Base-by-base conservation (phyloP, 257 asterid species). In the Orobanche coerulescens region DNA sequence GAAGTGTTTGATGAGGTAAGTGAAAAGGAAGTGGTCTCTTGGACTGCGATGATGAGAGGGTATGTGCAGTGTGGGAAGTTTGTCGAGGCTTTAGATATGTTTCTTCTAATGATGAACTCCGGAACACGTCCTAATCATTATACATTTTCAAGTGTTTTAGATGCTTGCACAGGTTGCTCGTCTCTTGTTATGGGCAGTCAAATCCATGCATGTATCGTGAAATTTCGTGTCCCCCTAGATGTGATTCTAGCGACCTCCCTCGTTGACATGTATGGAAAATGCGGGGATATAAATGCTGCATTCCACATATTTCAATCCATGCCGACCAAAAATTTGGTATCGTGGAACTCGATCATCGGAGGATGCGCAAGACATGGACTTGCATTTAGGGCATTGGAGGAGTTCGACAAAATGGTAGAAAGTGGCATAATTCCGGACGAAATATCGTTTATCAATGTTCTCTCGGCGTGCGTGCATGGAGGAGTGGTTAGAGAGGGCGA, bases 11-110 rank as follows among this genome's bases (percentile, higher is more conserved):
- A 74, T 46, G 23, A 46, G 54, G 67, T 79, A 65, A 39, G 31
- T 8, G 72, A 55, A 5, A 88, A 82, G 71, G 94, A 87, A 36
- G 88, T 85, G 13, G 83, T 88, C 23, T 83, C 95, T 0, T 85
- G 95, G 94, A 83, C 88, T 16, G 78, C 93, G 2, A 85, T 88
- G 96, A 71, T 88, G 28, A 76, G 82, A 66, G 96, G 96, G 16
- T 88, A 70, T 19, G 84, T 78, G 43, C 84, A 73, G 58, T 58
- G 73, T 47, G 82, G 71, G 14, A 62, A 57, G 50, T 85, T 72
- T 57, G 39, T 5, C 11, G 79, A 78, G 51, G 96, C 94, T 26
- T 63, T 83, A 16, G 74, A 73, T 11, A 42, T 85, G 76, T 85
- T 88, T 61, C 56, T 59, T 64, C 48, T 37, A 58, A 85, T 88